Evolutionary conservation across 495 filamentous ascomycete species (phyloP).

Genomic region (Penicillium coffeae): DNA sequence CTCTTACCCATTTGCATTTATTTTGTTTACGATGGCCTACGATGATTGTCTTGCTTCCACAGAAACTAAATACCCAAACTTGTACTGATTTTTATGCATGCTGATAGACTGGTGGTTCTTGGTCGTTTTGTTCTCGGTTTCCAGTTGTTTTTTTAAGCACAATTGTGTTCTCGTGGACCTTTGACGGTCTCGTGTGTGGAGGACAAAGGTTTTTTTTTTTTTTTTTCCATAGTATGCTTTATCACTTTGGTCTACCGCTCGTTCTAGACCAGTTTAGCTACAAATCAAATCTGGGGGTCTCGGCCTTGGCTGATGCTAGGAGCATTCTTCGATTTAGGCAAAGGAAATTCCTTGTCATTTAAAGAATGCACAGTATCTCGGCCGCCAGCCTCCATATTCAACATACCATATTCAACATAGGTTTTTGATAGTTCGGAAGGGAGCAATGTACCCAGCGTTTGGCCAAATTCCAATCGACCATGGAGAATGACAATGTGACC

Average conservation of each 20-base stretch:
- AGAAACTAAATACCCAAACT: slow-evolving; percentile 24
- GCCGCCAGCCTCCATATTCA: background rate
- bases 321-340: too few relatives aligned
- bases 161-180: too few relatives aligned
- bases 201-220: background rate
- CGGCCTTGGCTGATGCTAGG: background rate
- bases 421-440: too few relatives aligned
- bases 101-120: slow-evolving; percentile 18
- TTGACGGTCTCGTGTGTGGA: background rate
- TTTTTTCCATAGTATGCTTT: background rate
- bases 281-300: background rate
- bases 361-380: too few relatives aligned
- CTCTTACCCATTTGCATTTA: slow-evolving; percentile 7
- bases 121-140: background rate
- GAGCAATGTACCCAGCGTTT: too few relatives aligned
- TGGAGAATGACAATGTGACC: too few relatives aligned
- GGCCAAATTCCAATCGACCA: too few relatives aligned
- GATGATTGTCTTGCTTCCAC: slow-evolving; percentile 11
- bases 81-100: slow-evolving; percentile 11
- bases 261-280: slow-evolving; percentile 6
- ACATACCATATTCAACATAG: slow-evolving; percentile 10
- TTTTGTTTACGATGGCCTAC: background rate
- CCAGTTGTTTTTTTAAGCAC: background rate
- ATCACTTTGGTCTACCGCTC: slow-evolving; percentile 4
- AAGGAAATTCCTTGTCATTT: too few relatives aligned